phyloP scores from a whole-genome alignment of 2,329 filamentous ascomycete genomes.

The Fusarium graminum region DNA sequence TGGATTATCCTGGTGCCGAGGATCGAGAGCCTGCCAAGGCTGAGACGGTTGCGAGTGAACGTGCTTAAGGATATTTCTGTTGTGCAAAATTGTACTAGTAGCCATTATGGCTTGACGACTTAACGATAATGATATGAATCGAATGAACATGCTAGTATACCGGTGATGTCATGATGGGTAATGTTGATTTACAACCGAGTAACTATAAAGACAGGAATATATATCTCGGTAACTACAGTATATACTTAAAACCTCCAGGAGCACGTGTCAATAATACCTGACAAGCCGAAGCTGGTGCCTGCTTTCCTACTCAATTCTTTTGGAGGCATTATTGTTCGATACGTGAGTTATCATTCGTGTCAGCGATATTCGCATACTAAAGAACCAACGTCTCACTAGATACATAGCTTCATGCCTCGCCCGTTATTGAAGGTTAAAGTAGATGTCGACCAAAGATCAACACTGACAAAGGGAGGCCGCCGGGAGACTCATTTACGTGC shows the following conservation, averaged over 20 bases:
- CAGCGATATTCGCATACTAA: neutral
- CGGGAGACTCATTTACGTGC: neutral
- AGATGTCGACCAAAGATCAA: neutral
- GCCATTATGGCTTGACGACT: slow-evolving; percentile 31
- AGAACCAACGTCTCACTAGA: neutral
- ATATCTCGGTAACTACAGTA: neutral
- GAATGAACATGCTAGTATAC: neutral
- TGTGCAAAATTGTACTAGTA: slow-evolving; percentile 23
- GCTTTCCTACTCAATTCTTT: neutral
- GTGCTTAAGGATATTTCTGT: slow-evolving; percentile 22
- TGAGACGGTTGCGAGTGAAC: slow-evolving; percentile 44
- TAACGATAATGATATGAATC: slow-evolving; percentile 29
- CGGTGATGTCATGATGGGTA: neutral
- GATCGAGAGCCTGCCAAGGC: slow-evolving; percentile 41
- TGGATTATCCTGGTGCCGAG: slow-evolving; percentile 41
- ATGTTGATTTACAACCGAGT: neutral
- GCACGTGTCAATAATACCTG: too few species aligned
- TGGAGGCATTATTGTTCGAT: neutral
- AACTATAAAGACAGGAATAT: neutral
- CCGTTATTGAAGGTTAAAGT: neutral
- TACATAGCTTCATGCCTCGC: neutral
- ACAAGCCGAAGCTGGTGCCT: neutral
- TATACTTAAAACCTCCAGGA: too few species aligned
- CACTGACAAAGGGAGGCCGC: neutral
- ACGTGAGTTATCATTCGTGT: neutral